Evolutionary conservation across 441 rosid species (phyloP), one percentile per base, ranked within the genome.

Genomic region (Gossypium laxum): DNA sequence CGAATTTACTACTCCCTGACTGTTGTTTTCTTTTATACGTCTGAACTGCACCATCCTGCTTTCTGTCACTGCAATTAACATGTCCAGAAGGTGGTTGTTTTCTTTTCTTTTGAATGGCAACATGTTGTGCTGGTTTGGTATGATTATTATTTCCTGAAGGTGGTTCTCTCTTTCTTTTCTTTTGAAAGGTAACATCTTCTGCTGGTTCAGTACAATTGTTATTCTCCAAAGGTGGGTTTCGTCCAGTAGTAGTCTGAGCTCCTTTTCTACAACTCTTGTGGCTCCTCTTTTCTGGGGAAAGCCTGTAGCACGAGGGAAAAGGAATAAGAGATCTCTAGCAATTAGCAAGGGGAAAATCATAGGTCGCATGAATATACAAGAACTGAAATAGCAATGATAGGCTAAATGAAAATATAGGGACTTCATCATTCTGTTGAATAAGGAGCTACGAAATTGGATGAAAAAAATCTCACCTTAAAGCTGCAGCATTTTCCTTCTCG

Each of bases 391-490:
- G 54, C 38, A 22, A 65, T n/a, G 41, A 26, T 14, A 24, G 5
- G 24, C 34, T 24, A 26, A 24, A 66, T 22, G 21, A 66, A 26
- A 67, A 30, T 28, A 67, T 14, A 14, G 58, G 24, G 50, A 48
- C 24, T 5, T 21, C 52, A 8, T 26, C 58, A 67, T 15, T 26
- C 45, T 4, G 45, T 50, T 50, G 10, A 67, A 51, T 26, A 50
- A 47, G 22, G 10, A 24, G 58, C 22, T 15, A 14, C 2, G 17
- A 50, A 67, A 67, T 15, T 26, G 43, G 58, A 15, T 55, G 45
- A 15, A 28, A 65, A 65, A 70, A 19, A 24, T 51, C 81, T 79
- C 65, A 84, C 88, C 77, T 10, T 65, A 74, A 10, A 26, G 67
- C 10, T 54, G 61, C 62, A 60, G 65, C 75, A 41, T 50, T 67